A percentile compares a stretch with the other conserved stretches of the same genome.
phyloP scores from a whole-genome alignment of 2,329 filamentous ascomycete species.

The Nakataea oryzae region DNA sequence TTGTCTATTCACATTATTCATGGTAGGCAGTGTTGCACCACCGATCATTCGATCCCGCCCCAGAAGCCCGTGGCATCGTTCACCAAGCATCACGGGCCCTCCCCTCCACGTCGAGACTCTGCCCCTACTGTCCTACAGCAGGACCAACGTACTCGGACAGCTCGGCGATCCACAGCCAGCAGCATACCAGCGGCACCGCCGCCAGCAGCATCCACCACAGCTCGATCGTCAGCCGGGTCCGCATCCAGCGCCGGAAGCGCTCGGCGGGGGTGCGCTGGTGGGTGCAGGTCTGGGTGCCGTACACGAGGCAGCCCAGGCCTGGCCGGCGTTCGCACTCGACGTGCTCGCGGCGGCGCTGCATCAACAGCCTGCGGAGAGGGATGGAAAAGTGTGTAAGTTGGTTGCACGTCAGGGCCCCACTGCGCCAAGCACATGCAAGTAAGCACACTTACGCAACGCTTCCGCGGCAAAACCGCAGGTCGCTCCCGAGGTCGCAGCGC shows the following conservation, averaged over 20 bases:
- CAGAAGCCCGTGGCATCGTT: not conserved
- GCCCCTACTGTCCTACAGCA: not conserved
- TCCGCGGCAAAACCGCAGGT: slow-evolving; percentile 48
- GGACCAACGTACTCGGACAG: slow-evolving; percentile 1
- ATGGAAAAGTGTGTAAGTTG: not conserved
- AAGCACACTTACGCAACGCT: slow-evolving; percentile 39
- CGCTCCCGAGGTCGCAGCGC: slow-evolving; percentile 47
- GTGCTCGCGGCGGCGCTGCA: slow-evolving; percentile 49
- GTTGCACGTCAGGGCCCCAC: not conserved
- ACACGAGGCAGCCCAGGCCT: slow-evolving; percentile 44
- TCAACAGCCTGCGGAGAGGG: slow-evolving; percentile 33
- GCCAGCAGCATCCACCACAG: slow-evolving; percentile 38
- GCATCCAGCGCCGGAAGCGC: slow-evolving; percentile 35
- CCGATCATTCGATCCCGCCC: not conserved
- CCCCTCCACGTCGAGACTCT: not conserved
- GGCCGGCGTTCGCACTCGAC: slow-evolving; percentile 49
- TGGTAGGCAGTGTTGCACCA: too few relatives aligned
- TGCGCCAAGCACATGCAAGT: not conserved
- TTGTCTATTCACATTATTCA: too few relatives aligned
- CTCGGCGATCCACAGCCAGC: slow-evolving; percentile 24
- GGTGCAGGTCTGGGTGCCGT: slow-evolving; percentile 35
- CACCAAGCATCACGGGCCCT: not conserved
- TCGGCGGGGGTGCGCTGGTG: slow-evolving; percentile 31
- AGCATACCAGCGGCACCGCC: slow-evolving; percentile 26
- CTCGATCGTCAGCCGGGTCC: slow-evolving; percentile 32